Evolutionary conservation across 257 asterid species (phyloP).

Genomic region (Solanum gandarillasii): DNA sequence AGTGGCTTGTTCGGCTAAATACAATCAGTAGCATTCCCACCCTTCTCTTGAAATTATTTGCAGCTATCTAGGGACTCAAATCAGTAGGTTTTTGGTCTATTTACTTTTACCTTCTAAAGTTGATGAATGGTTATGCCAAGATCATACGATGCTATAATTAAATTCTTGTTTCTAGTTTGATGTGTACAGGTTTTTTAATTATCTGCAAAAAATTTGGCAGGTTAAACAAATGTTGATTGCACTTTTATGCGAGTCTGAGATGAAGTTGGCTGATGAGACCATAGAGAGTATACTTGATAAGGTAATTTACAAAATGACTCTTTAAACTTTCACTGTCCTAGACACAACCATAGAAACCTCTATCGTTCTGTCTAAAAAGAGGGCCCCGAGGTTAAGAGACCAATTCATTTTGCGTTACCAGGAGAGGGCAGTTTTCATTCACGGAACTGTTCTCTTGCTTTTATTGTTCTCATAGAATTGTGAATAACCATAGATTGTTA

Average conservation of each 20-base stretch:
- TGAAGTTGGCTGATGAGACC: conserved; percentile 95
- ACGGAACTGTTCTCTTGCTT: background rate
- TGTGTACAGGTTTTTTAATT: conserved; percentile 8
- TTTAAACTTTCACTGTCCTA: background rate
- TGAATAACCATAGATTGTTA: background rate
- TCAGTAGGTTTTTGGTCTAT: background rate
- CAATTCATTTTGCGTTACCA: background rate
- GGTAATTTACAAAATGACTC: conserved; percentile 22
- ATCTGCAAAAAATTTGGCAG: conserved; percentile 33
- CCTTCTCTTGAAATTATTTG: background rate
- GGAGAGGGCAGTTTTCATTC: background rate
- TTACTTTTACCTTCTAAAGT: background rate
- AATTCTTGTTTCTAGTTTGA: background rate
- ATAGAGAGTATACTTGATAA: conserved; percentile 82
- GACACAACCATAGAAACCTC: background rate
- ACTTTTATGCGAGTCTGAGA: conserved; percentile 79
- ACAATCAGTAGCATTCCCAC: background rate
- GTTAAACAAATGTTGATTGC: conserved; percentile 98
- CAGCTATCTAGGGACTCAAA: background rate
- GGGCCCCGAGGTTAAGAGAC: background rate
- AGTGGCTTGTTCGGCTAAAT: background rate
- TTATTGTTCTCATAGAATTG: background rate
- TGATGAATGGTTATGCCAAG: background rate
- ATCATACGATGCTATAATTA: background rate
- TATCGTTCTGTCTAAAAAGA: background rate